phyloP scores from a whole-genome alignment of 2,329 filamentous ascomycete species.

The Aspergillus versicolor region DNA sequence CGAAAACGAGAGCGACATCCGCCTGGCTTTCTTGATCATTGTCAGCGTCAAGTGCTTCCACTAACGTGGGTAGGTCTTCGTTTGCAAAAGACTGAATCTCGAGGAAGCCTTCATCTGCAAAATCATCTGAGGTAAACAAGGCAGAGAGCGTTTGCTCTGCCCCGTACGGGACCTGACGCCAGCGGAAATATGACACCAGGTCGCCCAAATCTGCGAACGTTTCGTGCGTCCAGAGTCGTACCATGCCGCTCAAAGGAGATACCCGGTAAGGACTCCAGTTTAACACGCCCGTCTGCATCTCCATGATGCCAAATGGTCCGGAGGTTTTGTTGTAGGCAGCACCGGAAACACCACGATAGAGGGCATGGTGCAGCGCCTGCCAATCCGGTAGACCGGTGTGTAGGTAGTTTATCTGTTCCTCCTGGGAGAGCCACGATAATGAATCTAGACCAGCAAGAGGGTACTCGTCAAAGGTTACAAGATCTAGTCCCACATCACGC shows the following conservation, averaged over 20 bases:
- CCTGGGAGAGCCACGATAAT: neutral
- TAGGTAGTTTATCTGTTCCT: neutral
- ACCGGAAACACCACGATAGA: neutral
- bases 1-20: neutral
- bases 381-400: neutral
- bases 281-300: neutral
- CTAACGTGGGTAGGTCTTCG: no score
- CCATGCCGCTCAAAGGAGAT: neutral
- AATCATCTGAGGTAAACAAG: neutral
- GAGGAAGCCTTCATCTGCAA: no score
- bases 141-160: neutral
- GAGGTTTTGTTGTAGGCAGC: neutral
- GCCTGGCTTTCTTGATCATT: neutral
- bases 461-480: neutral
- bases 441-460: no score
- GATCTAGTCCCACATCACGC: neutral
- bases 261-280: neutral
- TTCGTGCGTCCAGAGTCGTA: neutral
- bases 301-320: neutral
- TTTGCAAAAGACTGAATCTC: no score
- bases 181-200: neutral
- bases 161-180: neutral
- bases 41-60: no score
- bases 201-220: neutral
- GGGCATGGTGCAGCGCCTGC: neutral